A percentile compares a stretch with the other conserved stretches of the same genome.
These are phyloP conservation scores for Fonsecaea erecta DNA, from an alignment of 2,329 filamentous ascomycete genomes.

Conservation along the genomic window DNA sequence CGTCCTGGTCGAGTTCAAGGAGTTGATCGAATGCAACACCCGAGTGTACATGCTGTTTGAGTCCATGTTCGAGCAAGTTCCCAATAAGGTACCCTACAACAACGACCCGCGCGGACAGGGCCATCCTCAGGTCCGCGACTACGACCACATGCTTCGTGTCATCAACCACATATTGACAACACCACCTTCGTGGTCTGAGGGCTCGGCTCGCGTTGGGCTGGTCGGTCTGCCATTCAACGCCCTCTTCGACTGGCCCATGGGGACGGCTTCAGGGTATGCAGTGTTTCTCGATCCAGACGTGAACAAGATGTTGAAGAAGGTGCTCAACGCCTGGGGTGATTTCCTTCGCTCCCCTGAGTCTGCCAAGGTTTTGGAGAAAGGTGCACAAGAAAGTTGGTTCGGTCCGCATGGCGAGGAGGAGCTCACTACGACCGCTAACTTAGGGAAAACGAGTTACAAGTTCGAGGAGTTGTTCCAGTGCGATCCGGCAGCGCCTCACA, in stretches of 20 bases:
- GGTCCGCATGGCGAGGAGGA: conserved; percentile 46
- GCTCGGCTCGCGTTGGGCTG: conserved; percentile 46
- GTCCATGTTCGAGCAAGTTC: conserved; percentile 72
- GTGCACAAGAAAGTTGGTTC: conserved; percentile 48
- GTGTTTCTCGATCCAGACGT: conserved; percentile 60
- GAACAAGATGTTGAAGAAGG: conserved; percentile 57
- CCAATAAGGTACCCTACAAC: conserved; percentile 62
- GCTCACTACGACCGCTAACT: conserved; percentile 41
- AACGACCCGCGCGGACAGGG: conserved; percentile 62
- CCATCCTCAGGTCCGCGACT: conserved; percentile 66
- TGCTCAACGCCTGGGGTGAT: conserved; percentile 57
- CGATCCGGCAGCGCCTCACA: conserved; percentile 39
- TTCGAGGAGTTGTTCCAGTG: conserved; percentile 43
- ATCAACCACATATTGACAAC: conserved; percentile 61
- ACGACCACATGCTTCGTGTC: conserved; percentile 67
- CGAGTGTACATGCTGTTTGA: conserved; percentile 69
- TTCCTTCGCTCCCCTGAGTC: conserved; percentile 57
- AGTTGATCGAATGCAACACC: conserved; percentile 67
- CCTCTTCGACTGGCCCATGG: conserved; percentile 65
- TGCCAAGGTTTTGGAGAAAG: conserved; percentile 51
- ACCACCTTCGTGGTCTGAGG: conserved; percentile 50
- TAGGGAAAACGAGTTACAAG: conserved; percentile 35
- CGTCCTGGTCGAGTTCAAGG: conserved; percentile 67
- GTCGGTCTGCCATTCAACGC: conserved; percentile 63
- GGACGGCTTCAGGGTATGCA: conserved; percentile 58